These are phyloP conservation scores for Haplosporangium sp. DNA, from an alignment of 371 early-diverging fungal species.

Conservation along the genomic window DNA sequence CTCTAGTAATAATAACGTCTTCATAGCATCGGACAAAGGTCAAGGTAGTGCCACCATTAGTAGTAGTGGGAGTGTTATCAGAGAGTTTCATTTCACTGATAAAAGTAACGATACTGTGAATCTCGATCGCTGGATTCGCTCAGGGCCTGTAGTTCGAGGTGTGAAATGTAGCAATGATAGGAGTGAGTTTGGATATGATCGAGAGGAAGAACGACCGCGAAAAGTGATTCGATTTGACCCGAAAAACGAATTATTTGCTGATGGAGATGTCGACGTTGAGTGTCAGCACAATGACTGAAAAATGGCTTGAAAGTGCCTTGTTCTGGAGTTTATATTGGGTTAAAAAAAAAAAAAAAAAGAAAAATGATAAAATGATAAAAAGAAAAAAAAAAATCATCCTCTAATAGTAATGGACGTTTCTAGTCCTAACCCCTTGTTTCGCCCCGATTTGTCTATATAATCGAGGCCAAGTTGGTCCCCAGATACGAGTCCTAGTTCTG, in stretches of 20 bases:
- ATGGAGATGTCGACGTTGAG: background rate
- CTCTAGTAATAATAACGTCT: background rate
- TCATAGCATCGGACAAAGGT: background rate
- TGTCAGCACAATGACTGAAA: background rate
- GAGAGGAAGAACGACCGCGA: background rate
- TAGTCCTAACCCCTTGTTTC: constrained; percentile 62
- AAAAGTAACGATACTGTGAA: constrained; percentile 16
- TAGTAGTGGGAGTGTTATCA: constrained; percentile 9
- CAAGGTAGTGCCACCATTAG: background rate
- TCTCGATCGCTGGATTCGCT: constrained; percentile 33
- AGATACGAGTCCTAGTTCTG: constrained; percentile 59
- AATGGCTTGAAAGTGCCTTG: no score
- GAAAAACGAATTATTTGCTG: constrained; percentile 10
- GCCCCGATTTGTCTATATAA: constrained; percentile 78
- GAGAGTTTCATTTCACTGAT: constrained; percentile 19
- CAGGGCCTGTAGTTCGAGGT: background rate
- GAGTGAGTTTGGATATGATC: background rate
- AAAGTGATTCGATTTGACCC: constrained; percentile 32
- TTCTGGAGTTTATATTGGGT: background rate
- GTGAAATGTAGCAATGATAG: background rate
- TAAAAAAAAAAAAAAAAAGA: background rate
- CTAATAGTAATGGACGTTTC: constrained; percentile 75
- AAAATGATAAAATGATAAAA: no score
- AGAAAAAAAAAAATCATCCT: constrained; percentile 55
- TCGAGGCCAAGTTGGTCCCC: constrained; percentile 81